Evolutionary conservation across 2,329 filamentous ascomycete genomes (phyloP).

Genomic region (Calonectria crousiana): DNA sequence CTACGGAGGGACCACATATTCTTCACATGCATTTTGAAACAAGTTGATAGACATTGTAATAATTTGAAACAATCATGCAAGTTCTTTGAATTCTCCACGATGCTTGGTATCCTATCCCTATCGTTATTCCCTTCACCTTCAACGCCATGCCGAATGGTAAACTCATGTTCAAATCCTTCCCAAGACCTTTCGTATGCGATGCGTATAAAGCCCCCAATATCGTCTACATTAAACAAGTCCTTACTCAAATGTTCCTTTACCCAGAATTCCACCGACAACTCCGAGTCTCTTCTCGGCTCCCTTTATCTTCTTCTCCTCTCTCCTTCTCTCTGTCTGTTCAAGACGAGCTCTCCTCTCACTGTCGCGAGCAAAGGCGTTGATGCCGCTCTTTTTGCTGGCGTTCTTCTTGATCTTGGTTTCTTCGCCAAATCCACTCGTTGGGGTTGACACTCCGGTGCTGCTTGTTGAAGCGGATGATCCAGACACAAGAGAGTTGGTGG

Average conservation of each 20-base stretch:
- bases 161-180: background rate
- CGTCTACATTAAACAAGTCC: slow-evolving; percentile 14
- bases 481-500: slow-evolving; percentile 70
- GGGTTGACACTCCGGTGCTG: slow-evolving; percentile 50
- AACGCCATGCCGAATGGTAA: slow-evolving; percentile 34
- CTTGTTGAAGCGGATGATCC: slow-evolving; percentile 48
- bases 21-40: background rate
- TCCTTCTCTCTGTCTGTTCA: slow-evolving; percentile 67
- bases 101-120: background rate
- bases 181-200: slow-evolving; percentile 4
- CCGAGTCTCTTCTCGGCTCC: slow-evolving; percentile 69
- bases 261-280: slow-evolving; percentile 70
- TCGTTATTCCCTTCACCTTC: slow-evolving; percentile 6
- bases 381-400: slow-evolving; percentile 70
- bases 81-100: background rate
- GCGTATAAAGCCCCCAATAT: slow-evolving; percentile 23
- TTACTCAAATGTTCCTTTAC: slow-evolving; percentile 60
- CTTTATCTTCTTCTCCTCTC: slow-evolving; percentile 69
- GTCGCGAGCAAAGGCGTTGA: slow-evolving; percentile 72
- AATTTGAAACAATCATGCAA: background rate
- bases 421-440: slow-evolving; percentile 57
- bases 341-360: slow-evolving; percentile 67
- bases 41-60: background rate
- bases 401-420: slow-evolving; percentile 70
- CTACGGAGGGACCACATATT: background rate